Evolutionary conservation across 1,284 basidiomycete species (phyloP).

Genomic region (Pholiota adiposa): DNA sequence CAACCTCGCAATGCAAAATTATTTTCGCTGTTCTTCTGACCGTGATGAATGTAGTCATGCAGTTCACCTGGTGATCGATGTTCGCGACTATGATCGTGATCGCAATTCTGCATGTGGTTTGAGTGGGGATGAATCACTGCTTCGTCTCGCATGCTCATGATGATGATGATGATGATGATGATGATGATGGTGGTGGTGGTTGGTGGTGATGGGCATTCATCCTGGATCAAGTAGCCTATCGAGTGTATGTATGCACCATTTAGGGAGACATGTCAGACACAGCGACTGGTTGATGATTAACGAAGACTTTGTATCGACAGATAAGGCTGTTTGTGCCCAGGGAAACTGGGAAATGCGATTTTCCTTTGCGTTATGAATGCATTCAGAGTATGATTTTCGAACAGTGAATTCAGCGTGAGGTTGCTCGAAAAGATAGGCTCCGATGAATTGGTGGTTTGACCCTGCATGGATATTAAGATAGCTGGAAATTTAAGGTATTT

Average conservation of each 20-base stretch:
- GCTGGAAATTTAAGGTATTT: not conserved
- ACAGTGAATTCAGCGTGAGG: conserved; percentile 50
- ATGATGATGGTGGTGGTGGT: conserved; percentile 25
- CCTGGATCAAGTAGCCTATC: conserved; percentile 55
- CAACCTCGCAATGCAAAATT: no score
- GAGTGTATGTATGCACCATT: conserved; percentile 71
- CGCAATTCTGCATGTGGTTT: no score
- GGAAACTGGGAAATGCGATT: conserved; percentile 37
- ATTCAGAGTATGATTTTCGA: conserved; percentile 51
- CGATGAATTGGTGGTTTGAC: no score
- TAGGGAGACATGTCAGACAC: conserved; percentile 58
- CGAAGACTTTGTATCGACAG: conserved; percentile 52
- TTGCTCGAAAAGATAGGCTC: conserved; percentile 50
- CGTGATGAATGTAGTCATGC: not conserved
- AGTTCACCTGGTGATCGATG: not conserved
- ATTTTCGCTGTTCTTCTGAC: no score
- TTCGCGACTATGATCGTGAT: not conserved
- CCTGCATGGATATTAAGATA: no score
- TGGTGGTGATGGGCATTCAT: no score
- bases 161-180: conserved; percentile 28
- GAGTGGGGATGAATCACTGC: no score
- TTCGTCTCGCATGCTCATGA: not conserved
- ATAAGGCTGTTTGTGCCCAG: conserved; percentile 33
- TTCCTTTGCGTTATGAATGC: conserved; percentile 56
- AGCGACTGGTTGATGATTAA: conserved; percentile 53